Percentiles rank a stretch among this genome's conserved stretches.
These are phyloP conservation scores for Euphorbia tirucalli DNA, from an alignment of 345 rosid genomes.

Conservation along the genomic window DNA sequence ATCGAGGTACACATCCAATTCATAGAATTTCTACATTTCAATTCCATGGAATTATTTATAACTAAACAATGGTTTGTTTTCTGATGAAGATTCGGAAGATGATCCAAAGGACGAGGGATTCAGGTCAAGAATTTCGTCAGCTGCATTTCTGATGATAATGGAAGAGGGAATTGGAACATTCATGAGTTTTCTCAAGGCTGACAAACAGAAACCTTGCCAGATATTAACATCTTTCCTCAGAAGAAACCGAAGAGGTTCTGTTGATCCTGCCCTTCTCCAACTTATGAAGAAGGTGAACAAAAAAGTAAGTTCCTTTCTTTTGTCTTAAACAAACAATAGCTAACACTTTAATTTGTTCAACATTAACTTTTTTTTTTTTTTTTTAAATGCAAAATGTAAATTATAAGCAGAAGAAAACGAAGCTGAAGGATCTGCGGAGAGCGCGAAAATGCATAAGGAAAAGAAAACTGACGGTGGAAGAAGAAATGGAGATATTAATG, in stretches of 20 bases:
- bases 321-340: background rate
- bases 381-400: too few relatives aligned
- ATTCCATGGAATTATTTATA: background rate
- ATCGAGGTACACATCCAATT: conserved; percentile 53
- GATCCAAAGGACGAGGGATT: conserved; percentile 56
- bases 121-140: conserved; percentile 68
- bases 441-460: conserved; percentile 67
- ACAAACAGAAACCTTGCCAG: conserved; percentile 73
- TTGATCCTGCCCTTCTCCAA: conserved; percentile 78
- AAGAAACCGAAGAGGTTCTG: conserved; percentile 53
- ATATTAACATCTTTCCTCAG: conserved; percentile 66
- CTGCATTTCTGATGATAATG: conserved; percentile 79
- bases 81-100: conserved; percentile 47
- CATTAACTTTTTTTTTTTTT: too few relatives aligned
- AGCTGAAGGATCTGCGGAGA: conserved; percentile 75
- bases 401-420: conserved; percentile 63
- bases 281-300: conserved; percentile 81
- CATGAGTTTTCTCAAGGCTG: conserved; percentile 92
- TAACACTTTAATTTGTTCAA: too few relatives aligned
- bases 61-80: too few relatives aligned
- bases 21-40: too few relatives aligned
- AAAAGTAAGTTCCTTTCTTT: conserved; percentile 48
- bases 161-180: conserved; percentile 89
- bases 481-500: conserved; percentile 88
- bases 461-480: conserved; percentile 61